A percentile compares a stretch with the other conserved stretches of the same genome.
phyloP scores from a whole-genome alignment of 108 stramenopile genomes.

The Fistulifera pelliculosa region DNA sequence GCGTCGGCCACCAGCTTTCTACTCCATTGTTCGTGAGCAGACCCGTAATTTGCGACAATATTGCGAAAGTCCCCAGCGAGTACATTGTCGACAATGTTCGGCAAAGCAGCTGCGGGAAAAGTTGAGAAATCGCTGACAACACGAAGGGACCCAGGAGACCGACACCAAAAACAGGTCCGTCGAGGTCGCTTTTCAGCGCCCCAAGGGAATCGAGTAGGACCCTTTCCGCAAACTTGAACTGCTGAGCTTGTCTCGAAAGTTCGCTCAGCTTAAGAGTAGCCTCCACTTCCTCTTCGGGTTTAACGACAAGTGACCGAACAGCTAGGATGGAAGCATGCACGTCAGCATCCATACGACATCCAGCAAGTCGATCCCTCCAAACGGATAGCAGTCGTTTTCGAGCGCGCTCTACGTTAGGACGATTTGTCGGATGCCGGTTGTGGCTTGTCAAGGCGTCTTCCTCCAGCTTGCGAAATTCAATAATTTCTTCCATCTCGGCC shows the following conservation, averaged over 20 bases:
- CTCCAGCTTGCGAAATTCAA: slow-evolving; percentile 69
- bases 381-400: slow-evolving; percentile 52
- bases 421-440: slow-evolving; percentile 48
- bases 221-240: slow-evolving; percentile 70
- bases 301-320: slow-evolving; percentile 83
- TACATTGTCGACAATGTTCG: slow-evolving; percentile 25
- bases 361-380: slow-evolving; percentile 77
- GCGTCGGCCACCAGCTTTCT: slow-evolving; percentile 43
- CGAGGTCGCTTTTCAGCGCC: slow-evolving; percentile 46
- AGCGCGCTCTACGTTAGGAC: slow-evolving; percentile 37
- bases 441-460: slow-evolving; percentile 18
- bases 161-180: slow-evolving; percentile 66
- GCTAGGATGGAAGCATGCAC: slow-evolving; percentile 83
- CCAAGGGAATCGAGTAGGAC: slow-evolving; percentile 73
- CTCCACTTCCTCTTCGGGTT: slow-evolving; percentile 86
- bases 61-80: slow-evolving; percentile 24
- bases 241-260: slow-evolving; percentile 84
- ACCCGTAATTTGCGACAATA: slow-evolving; percentile 39
- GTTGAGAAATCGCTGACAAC: background rate
- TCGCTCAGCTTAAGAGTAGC: slow-evolving; percentile 86
- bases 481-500: slow-evolving; percentile 93
- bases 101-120: background rate
- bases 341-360: slow-evolving; percentile 81
- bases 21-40: slow-evolving; percentile 47
- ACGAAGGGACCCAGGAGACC: slow-evolving; percentile 17